Base-by-base conservation (phyloP, 768 basidiomycete genomes). In the Lactarius psammicola region DNA sequence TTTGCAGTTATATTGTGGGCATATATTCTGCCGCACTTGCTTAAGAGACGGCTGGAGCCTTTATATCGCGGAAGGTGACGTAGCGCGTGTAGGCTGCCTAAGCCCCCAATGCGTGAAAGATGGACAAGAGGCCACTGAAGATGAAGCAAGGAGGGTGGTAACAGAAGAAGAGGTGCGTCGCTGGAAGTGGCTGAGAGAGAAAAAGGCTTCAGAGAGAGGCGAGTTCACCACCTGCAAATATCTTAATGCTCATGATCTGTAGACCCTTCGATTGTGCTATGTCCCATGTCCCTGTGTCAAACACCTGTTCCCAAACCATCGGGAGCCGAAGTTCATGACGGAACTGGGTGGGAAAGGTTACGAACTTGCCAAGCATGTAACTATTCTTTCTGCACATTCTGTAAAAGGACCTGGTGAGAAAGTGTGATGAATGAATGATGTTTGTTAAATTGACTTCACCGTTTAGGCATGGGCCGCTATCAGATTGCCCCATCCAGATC, bases 1-100 rank as follows among this genome's bases (percentile, higher is more conserved):
- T 73, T 71, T 94, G 18, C 80, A 84, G 67, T 78, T 95, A 57
- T 73, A 78, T 2, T 95, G 94, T 72, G 75, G 76, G 1, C 94
- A 95, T 74, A 82, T 94, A 15, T 95, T 94, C 74, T 96, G 94
- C 74, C 84, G 85, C n/a, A 75, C 82, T 9, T 96, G 94, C 72
- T 75, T 96, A 31, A 80, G 80, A 60, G 87, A 89, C 59, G 95
- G 90, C 73, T 97, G 94, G 94, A 81, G 82, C 53, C 74, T 94
- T 58, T 89, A 88, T 69, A 89, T 97, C 60, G 78, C 76, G 56
- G 93, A 95, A 73, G 94, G 94, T 8, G 87, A 89, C 64, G 78
- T 94, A 17, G 82, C 80, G 34, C 80, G 81, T 23, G 94, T 97
- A 1, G 83, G 88, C 0, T 97, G 94, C 73, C 90, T 94, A 1